Base-by-base conservation (phyloP, 2,329 filamentous ascomycete genomes). In the Trichoderma cornu-damae region DNA sequence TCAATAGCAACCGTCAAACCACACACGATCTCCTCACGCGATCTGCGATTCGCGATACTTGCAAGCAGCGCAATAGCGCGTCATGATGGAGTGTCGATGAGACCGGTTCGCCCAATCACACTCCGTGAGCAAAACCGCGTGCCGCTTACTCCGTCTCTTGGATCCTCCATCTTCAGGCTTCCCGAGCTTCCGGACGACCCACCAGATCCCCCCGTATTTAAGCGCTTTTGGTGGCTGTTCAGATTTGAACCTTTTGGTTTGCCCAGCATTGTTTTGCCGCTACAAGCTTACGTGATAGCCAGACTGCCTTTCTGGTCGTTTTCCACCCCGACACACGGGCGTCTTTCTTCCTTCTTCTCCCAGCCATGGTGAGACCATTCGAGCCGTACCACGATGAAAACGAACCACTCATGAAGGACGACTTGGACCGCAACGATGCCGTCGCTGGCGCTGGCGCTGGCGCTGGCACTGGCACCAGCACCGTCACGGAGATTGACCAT, bases 361-460 rank as follows among this genome's bases (percentile, higher is more conserved):
- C 37, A 37, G 63, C 57, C 56, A 74, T 73, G 72, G 64, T 67
- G 61, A 63, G 64, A 35, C 59, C 63, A 53, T 62, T 66, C 52
- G 63, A 69, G 57, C 58, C 63, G 53, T 63, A 67, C 51, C 63
- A 69, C 58, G 71, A 68, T 61, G 72, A 76, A 63, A 66, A 61
- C 52, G 68, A 71, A 64, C 73, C 72, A 59, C 70, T 75, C 64
- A 71, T 76, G 71, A 69, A 68, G 42, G 67, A 68, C 59, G 67
- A 68, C 58, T 60, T 65, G 59, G 67, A 72, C 51, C 67, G 66
- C 60, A 66, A 64, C 62, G 65, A 72, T 52, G 61, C 65, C 40
- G 54, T 30, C 57, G 58, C 59, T 53, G 61, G 57, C 61, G 48
- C 40, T 49, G 51, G 42, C 56, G 6, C 61, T 40, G 52, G 47